Evolutionary conservation across 2,329 filamentous ascomycete species (phyloP).

Genomic region (Pseudophaeomoniella oleicola): DNA sequence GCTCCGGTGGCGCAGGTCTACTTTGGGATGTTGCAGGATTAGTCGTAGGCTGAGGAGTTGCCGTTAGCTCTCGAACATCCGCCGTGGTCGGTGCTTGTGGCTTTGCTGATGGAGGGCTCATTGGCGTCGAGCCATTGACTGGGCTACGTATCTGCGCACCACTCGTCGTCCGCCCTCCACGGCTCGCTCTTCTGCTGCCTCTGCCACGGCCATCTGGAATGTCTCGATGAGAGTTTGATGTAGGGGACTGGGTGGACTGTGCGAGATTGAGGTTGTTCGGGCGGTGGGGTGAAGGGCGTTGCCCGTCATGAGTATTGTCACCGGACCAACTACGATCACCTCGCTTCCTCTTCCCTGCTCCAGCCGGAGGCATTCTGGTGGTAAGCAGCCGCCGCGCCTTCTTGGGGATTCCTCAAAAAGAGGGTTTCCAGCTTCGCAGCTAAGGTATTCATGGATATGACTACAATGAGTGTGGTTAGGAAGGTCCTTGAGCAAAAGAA

Average conservation of each 20-base stretch:
- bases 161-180: slow-evolving; percentile 22
- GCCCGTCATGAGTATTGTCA: slow-evolving; percentile 22
- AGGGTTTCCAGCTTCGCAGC: no score
- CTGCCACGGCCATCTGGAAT: slow-evolving; percentile 22
- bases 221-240: slow-evolving; percentile 19
- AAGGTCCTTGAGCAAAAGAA: no score
- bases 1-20: slow-evolving; percentile 15
- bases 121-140: slow-evolving; percentile 16
- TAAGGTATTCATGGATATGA: not conserved
- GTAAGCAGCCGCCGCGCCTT: no score
- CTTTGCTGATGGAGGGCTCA: slow-evolving; percentile 10
- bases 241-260: slow-evolving; percentile 30
- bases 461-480: no score
- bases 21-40: slow-evolving; percentile 1
- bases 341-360: slow-evolving; percentile 41
- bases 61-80: slow-evolving; percentile 5
- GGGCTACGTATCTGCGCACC: slow-evolving; percentile 16
- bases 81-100: slow-evolving; percentile 1
- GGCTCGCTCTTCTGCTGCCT: slow-evolving; percentile 20
- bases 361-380: slow-evolving; percentile 34
- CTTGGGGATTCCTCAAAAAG: no score
- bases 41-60: slow-evolving; percentile 1
- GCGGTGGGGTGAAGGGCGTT: slow-evolving; percentile 31
- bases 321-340: slow-evolving; percentile 28
- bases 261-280: slow-evolving; percentile 35